Percentiles rank a stretch among this genome's conserved stretches.
These are phyloP conservation scores for Thalassiosira exigua DNA, from an alignment of 352 stramenopile species.

Conservation along the genomic window DNA sequence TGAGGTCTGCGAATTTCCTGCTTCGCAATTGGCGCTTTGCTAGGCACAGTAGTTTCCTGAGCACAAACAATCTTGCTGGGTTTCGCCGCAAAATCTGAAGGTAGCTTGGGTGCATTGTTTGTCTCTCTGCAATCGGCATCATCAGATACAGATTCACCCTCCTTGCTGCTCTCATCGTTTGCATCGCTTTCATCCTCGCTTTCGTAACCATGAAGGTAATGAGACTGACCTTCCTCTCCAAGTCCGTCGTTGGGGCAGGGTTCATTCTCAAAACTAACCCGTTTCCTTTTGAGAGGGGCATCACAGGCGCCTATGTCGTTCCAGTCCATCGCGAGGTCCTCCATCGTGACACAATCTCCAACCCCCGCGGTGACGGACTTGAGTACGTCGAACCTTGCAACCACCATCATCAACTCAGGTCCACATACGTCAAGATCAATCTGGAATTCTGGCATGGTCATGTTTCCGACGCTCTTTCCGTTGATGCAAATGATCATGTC, in stretches of 20 bases:
- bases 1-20: too few species aligned
- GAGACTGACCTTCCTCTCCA: background rate
- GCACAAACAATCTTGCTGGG: too few species aligned
- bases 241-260: background rate
- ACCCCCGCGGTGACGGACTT: background rate
- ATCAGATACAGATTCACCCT: background rate
- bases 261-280: slow-evolving; percentile 39
- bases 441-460: slow-evolving; percentile 65
- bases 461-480: slow-evolving; percentile 68
- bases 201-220: background rate
- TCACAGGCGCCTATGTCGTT: slow-evolving; percentile 54
- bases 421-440: slow-evolving; percentile 70
- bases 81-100: too few species aligned
- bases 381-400: slow-evolving; percentile 67
- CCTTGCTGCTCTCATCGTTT: slow-evolving; percentile 1
- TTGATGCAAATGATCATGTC: slow-evolving; percentile 81
- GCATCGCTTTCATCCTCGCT: slow-evolving; percentile 10
- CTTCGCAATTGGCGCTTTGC: too few species aligned
- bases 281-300: slow-evolving; percentile 21
- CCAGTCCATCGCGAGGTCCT: slow-evolving; percentile 58
- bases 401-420: slow-evolving; percentile 58
- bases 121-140: too few species aligned
- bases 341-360: slow-evolving; percentile 6
- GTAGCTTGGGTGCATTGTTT: too few species aligned
- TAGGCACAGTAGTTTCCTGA: too few species aligned